These are phyloP conservation scores for Trichoderma atroviride DNA, from an alignment of 2,329 filamentous ascomycete genomes.

Conservation along the genomic window DNA sequence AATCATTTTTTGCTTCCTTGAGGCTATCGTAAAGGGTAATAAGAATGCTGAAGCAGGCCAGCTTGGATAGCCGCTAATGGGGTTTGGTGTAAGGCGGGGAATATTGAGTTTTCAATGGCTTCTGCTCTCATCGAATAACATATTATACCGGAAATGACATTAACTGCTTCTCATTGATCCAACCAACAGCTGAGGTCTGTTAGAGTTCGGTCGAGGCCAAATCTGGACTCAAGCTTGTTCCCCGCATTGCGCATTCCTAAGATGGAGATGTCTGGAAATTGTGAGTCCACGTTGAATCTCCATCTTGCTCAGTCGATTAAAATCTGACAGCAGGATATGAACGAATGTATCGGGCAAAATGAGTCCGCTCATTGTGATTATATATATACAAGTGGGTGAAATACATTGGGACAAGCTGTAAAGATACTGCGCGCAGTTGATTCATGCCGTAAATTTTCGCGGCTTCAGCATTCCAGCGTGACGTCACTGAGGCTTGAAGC, in stretches of 20 bases:
- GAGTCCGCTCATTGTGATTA: background rate
- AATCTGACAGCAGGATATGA: background rate
- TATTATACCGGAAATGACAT: background rate
- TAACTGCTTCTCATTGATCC: background rate
- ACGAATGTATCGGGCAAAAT: background rate
- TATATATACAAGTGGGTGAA: background rate
- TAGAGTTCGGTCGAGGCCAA: background rate
- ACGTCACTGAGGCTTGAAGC: constrained; percentile 24
- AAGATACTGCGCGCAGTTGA: background rate
- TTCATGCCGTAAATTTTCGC: background rate
- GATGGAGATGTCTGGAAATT: background rate
- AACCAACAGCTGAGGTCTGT: background rate
- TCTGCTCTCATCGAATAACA: background rate
- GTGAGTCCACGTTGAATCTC: background rate
- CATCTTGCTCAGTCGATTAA: background rate
- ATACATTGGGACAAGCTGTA: background rate
- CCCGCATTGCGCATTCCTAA: background rate
- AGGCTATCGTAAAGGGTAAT: background rate
- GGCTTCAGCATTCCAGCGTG: background rate
- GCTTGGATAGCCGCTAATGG: background rate
- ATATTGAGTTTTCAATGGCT: constrained; percentile 4
- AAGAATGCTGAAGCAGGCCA: background rate
- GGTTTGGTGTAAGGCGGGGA: background rate
- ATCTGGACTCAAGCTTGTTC: background rate
- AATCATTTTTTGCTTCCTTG: background rate